phyloP scores from a whole-genome alignment of 805 yeast genomes.

The Clavispora santaluciae region DNA sequence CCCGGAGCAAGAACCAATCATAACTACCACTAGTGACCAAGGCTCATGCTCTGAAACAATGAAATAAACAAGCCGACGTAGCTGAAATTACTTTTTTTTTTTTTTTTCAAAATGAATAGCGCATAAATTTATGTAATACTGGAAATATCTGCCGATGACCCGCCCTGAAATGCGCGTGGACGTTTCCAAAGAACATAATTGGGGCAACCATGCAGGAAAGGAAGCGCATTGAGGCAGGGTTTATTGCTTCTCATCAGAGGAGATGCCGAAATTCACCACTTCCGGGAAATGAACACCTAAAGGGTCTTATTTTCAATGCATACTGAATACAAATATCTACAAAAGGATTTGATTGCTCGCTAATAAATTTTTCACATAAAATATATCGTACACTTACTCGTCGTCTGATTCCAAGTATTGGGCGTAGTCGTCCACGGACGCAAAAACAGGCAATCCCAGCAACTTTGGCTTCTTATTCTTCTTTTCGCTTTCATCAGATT shows the following conservation, averaged over 20 bases:
- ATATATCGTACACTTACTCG: slow-evolving; percentile 25
- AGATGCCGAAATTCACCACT: too few species aligned
- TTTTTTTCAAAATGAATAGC: too few species aligned
- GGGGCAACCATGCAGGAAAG: neutral
- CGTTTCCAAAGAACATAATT: neutral
- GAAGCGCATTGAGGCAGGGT: too few species aligned
- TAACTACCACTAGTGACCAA: neutral
- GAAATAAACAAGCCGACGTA: too few species aligned
- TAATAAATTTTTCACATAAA: neutral
- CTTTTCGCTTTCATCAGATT: slow-evolving; percentile 18
- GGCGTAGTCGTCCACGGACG: slow-evolving; percentile 83
- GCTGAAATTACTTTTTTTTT: too few species aligned
- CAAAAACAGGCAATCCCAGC: slow-evolving; percentile 75
- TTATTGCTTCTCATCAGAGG: too few species aligned
- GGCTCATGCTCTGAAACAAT: too few species aligned
- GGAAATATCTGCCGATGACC: neutral
- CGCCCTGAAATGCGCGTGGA: neutral
- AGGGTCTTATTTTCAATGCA: too few species aligned
- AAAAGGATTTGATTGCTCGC: neutral
- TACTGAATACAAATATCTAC: too few species aligned
- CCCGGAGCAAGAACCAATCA: neutral
- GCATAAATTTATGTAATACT: too few species aligned
- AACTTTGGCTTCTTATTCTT: slow-evolving; percentile 51
- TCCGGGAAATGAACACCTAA: too few species aligned
- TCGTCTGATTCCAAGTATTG: slow-evolving; percentile 65